Evolutionary conservation across 306 rosid species (phyloP).

Genomic region (Vigna reflexopilosa): DNA sequence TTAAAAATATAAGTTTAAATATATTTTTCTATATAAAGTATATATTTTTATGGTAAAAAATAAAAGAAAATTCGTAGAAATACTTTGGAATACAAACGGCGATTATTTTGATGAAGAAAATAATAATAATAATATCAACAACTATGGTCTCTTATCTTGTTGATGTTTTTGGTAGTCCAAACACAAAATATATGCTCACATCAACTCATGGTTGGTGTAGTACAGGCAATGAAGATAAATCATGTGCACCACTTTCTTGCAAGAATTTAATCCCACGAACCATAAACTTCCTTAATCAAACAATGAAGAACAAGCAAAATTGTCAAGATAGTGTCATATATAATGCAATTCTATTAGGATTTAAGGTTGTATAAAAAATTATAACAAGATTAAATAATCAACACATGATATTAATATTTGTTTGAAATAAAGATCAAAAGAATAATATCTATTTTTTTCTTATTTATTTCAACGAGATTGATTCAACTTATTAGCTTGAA

Average conservation of each 20-base stretch:
- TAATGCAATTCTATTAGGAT: neutral
- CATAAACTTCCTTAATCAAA: neutral
- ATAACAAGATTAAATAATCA: neutral
- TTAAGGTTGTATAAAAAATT: neutral
- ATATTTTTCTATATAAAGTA: too few relatives aligned
- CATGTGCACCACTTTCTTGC: conserved; percentile 1
- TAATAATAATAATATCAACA: neutral
- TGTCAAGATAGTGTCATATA: neutral
- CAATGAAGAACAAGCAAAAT: neutral
- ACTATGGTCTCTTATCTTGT: neutral
- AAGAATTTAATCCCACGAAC: neutral
- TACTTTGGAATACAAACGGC: neutral
- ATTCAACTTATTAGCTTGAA: neutral
- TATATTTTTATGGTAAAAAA: too few relatives aligned
- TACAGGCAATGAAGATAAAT: conserved; percentile 11
- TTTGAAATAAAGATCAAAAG: neutral
- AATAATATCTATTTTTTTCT: neutral
- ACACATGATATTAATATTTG: too few relatives aligned
- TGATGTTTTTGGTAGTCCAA: conserved; percentile 14
- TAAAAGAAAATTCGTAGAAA: neutral
- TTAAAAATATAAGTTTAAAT: too few relatives aligned
- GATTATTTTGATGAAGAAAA: neutral
- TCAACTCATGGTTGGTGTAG: neutral
- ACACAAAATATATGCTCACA: neutral
- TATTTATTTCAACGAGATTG: neutral